Evolutionary conservation across 208 protist genomes (phyloP), one percentile per base, ranked within the genome.

Genomic region (Acanthamoeba royreba): DNA sequence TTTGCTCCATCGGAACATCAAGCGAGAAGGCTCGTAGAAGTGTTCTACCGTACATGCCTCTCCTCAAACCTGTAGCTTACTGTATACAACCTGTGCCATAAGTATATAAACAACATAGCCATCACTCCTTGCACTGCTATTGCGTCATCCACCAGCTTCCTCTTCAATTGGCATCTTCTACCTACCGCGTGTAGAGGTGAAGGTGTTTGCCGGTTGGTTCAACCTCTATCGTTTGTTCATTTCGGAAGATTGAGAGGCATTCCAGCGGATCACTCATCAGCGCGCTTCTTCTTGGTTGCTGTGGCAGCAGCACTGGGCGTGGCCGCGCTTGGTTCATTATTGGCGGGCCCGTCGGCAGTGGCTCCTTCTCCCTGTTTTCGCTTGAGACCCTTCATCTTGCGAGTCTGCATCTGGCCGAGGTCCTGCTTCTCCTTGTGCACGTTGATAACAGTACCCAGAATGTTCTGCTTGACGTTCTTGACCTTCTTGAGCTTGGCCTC

Each of bases 341-440:
- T 42, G 22, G 47, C 49, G 3, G 8, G 40, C 25, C 25, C 55
- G 38, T 91, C 46, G 35, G 22, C 25, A 25, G 85, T n/a, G 35
- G 25, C 25, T 25, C 58, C 85, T 43, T 91, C 58, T 17, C n/a
- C 22, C 38, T 43, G 31, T 63, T 69, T 63, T 93, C 88, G 88
- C 88, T 93, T 93, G 77, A 94, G 86, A 58, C 89, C 95, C 81
- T 96, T 96, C 45, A 96, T 89, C 94, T 97, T 96, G 38, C 92
- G 47, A 9, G 91, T 93, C 43, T 95, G 93, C 19, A 96, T 35
- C 19, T 61, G 2, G 9, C n/a, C 72, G 13, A 96, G 74, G 45
- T 97, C 95, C 74, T 96, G 94, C 47, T 43, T 87, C 47, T 58
- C 81, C 47, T 94, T 89, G 90, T 97, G 94, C 13, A 97, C 69